Evolutionary conservation across 2,329 filamentous ascomycete species (phyloP).

Genomic region (Dactylellina parvicollis): DNA sequence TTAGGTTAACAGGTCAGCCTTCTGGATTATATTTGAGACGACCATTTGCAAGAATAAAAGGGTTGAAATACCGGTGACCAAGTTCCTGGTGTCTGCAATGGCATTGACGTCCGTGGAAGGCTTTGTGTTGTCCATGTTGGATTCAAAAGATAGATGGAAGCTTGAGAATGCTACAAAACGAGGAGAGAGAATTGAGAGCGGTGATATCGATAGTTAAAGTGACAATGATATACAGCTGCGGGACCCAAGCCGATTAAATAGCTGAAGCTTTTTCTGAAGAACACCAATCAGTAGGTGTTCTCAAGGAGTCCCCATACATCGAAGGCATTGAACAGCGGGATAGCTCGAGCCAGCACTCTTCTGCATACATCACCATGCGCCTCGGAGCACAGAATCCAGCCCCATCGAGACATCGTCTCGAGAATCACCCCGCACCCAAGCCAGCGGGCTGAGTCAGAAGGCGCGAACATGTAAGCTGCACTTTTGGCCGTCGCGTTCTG

Average conservation of each 20-base stretch:
- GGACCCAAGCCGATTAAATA: conserved; percentile 2
- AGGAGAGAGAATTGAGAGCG: too few relatives aligned
- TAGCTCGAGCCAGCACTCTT: too few relatives aligned
- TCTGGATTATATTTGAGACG: not conserved
- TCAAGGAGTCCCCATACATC: not conserved
- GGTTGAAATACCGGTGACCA: conserved; percentile 42
- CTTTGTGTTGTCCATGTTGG: conserved; percentile 50
- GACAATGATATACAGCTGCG: not conserved
- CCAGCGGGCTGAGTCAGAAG: conserved; percentile 16
- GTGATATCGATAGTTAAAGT: not conserved
- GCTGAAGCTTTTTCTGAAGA: not conserved
- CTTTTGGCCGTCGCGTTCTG: conserved; percentile 31
- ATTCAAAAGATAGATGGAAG: not conserved
- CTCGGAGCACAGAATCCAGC: too few relatives aligned
- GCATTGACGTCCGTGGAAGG: conserved; percentile 34
- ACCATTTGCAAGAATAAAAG: not conserved
- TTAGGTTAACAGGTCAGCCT: not conserved
- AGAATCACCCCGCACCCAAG: not conserved
- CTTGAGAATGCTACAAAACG: too few relatives aligned
- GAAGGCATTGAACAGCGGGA: too few relatives aligned
- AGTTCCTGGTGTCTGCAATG: conserved; percentile 38
- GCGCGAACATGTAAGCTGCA: conserved; percentile 1
- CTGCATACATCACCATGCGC: too few relatives aligned
- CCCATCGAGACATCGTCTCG: conserved; percentile 6
- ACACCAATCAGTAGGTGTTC: not conserved